Evolutionary conservation across 2,329 filamentous ascomycete species (phyloP).

Genomic region (Trichoderma atrobrunneum): DNA sequence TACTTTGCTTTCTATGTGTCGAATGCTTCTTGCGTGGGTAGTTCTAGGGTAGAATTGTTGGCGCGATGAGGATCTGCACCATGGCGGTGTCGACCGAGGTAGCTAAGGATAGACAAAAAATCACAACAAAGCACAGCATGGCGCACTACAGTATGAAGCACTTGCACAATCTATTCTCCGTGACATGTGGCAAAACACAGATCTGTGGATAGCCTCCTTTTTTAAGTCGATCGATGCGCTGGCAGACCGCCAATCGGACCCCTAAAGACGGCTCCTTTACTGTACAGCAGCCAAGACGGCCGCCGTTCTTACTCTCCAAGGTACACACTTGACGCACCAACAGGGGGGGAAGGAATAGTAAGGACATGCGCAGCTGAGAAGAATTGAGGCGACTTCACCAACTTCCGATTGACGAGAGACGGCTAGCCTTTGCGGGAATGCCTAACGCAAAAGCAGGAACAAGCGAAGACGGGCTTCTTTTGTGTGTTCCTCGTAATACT

Average conservation of each 20-base stretch:
- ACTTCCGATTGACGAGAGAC: neutral
- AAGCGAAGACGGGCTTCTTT: neutral
- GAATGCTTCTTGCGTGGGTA: neutral
- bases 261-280: neutral
- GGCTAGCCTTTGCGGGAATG: neutral
- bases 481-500: neutral
- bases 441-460: neutral
- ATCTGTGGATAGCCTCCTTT: neutral
- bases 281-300: neutral
- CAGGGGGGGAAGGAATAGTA: neutral
- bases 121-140: neutral
- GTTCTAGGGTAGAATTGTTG: neutral
- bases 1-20: neutral
- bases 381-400: neutral
- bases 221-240: neutral
- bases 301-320: neutral
- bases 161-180: neutral
- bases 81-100: neutral
- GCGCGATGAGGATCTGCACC: neutral
- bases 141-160: neutral
- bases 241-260: constrained; percentile 9
- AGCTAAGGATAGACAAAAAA: neutral
- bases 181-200: neutral
- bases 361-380: neutral
- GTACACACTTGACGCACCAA: neutral